Percentiles rank a stretch among this genome's conserved stretches.
These are phyloP conservation scores for Colletotrichum chlorophyti DNA, from an alignment of 2,329 filamentous ascomycete species.

Conservation along the genomic window DNA sequence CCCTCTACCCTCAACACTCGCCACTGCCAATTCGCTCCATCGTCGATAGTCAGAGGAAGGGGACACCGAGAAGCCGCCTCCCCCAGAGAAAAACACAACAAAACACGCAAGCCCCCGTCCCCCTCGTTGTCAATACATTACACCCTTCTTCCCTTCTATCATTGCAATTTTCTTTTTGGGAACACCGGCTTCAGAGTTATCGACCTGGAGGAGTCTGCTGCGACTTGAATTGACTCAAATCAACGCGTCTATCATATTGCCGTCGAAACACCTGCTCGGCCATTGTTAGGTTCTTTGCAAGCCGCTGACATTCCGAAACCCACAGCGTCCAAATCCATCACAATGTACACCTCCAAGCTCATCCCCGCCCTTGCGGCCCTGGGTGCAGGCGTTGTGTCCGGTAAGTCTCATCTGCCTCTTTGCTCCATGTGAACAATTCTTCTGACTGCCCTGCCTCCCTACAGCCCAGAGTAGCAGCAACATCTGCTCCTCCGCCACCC, in stretches of 20 bases:
- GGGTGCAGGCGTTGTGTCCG: conserved; percentile 47
- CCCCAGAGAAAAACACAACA: conserved; percentile 20
- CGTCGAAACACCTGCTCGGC: background rate
- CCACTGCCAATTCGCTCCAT: conserved; percentile 8
- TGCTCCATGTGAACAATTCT: conserved; percentile 10
- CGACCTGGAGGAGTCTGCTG: conserved; percentile 15
- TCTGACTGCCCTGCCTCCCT: background rate
- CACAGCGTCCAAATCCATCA: conserved; percentile 35
- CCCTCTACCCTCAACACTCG: conserved; percentile 7
- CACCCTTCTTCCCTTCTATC: background rate
- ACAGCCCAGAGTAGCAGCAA: conserved; percentile 41
- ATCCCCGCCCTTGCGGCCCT: conserved; percentile 54
- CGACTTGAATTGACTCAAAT: background rate
- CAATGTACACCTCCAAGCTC: conserved; percentile 54
- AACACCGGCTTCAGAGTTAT: conserved; percentile 25
- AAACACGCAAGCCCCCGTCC: conserved; percentile 19
- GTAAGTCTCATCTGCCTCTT: conserved; percentile 48
- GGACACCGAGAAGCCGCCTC: conserved; percentile 8
- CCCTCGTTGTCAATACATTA: no score
- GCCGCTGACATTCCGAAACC: conserved; percentile 13
- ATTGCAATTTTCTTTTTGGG: conserved; percentile 19
- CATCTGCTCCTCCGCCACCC: conserved; percentile 44
- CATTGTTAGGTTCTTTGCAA: background rate
- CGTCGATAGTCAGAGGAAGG: background rate
- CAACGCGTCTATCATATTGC: conserved; percentile 26